These are phyloP conservation scores for Lichtheimia ramosa DNA, from an alignment of 371 early-diverging fungal genomes.

Conservation along the genomic window DNA sequence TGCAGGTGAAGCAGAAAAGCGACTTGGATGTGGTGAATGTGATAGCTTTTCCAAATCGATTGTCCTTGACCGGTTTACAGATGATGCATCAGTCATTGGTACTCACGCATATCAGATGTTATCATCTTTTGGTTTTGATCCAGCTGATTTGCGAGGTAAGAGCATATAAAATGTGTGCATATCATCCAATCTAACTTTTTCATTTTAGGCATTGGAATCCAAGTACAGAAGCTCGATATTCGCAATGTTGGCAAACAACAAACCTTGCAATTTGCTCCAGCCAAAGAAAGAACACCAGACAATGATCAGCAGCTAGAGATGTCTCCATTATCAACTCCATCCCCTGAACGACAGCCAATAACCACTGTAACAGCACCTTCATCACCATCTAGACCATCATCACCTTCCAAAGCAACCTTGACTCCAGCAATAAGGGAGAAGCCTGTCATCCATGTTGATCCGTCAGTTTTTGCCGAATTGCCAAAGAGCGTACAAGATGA, in stretches of 20 bases:
- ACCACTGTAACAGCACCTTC: slow-evolving; percentile 4
- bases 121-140: slow-evolving; percentile 41
- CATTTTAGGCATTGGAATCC: slow-evolving; percentile 57
- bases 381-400: neutral
- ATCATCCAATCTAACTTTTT: neutral
- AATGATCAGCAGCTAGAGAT: neutral
- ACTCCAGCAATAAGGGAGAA: slow-evolving; percentile 10
- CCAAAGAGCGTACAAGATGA: slow-evolving; percentile 29
- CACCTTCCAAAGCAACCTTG: slow-evolving; percentile 10
- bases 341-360: too few species aligned
- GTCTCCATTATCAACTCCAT: too few species aligned
- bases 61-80: slow-evolving; percentile 43
- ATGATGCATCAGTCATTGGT: slow-evolving; percentile 45
- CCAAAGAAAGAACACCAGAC: neutral
- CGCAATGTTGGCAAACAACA: slow-evolving; percentile 3
- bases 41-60: slow-evolving; percentile 62
- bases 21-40: slow-evolving; percentile 69
- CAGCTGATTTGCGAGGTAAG: slow-evolving; percentile 60
- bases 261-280: neutral
- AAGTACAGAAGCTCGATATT: slow-evolving; percentile 55
- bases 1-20: slow-evolving; percentile 54
- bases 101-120: slow-evolving; percentile 46
- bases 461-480: slow-evolving; percentile 21
- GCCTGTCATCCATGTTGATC: slow-evolving; percentile 21
- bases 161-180: neutral